These are phyloP conservation scores for Sphaerulina vaccinii DNA, from an alignment of 2,329 filamentous ascomycete genomes.

Conservation along the genomic window DNA sequence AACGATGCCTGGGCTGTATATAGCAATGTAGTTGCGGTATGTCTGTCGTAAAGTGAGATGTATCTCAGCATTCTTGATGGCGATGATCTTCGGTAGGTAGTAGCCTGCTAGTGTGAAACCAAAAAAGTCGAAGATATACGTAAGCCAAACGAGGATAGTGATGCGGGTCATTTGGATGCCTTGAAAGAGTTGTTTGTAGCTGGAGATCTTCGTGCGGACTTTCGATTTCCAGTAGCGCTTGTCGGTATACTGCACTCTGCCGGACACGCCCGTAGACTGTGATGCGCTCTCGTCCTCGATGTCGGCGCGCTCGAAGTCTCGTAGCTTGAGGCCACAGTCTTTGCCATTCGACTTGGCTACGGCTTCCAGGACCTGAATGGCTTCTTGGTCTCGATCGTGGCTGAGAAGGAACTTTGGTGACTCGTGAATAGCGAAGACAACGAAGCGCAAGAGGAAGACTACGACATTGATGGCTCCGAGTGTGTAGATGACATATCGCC, in stretches of 20 bases:
- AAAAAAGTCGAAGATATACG: conserved; percentile 53
- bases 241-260: conserved; percentile 11
- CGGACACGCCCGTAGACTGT: background rate
- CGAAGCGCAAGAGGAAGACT: conserved; percentile 54
- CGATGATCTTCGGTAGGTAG: conserved; percentile 53
- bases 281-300: conserved; percentile 2
- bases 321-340: conserved; percentile 37
- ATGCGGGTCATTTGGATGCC: conserved; percentile 44
- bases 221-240: conserved; percentile 31
- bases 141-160: conserved; percentile 52
- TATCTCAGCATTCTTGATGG: conserved; percentile 51
- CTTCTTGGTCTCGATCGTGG: conserved; percentile 52
- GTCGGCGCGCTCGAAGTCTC: conserved; percentile 40
- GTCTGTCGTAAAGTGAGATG: conserved; percentile 48
- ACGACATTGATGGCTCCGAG: conserved; percentile 43
- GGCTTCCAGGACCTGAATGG: conserved; percentile 48
- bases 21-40: conserved; percentile 56
- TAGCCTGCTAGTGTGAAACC: conserved; percentile 51
- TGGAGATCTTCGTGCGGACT: conserved; percentile 41
- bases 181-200: conserved; percentile 49
- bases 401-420: conserved; percentile 61
- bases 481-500: conserved; percentile 46
- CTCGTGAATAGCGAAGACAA: conserved; percentile 56
- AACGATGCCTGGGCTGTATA: conserved; percentile 53
- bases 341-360: conserved; percentile 46